phyloP scores from a whole-genome alignment of 768 basidiomycete genomes.

The Cystobasidium ongulense region DNA sequence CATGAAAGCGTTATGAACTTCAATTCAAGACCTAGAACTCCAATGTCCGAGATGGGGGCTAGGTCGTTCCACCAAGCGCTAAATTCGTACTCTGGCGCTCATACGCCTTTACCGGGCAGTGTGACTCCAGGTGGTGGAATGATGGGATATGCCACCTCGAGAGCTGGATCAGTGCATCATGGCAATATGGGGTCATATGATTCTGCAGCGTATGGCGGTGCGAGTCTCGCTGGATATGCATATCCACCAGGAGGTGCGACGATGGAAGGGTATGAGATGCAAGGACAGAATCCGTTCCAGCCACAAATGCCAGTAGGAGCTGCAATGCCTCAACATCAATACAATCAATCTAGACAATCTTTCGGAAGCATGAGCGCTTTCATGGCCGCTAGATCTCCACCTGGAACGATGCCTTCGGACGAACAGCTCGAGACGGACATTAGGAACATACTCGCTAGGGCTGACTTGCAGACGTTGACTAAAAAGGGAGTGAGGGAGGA shows the following conservation, averaged over 20 bases:
- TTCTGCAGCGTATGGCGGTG: background rate
- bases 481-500: slow-evolving; percentile 80
- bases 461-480: slow-evolving; percentile 81
- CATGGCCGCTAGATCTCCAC: background rate
- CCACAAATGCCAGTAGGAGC: background rate
- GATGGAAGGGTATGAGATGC: slow-evolving; percentile 22
- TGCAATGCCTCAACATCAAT: slow-evolving; percentile 36
- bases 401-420: slow-evolving; percentile 32
- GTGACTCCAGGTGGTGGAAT: background rate
- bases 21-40: slow-evolving; percentile 18
- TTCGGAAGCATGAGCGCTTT: slow-evolving; percentile 39
- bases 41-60: slow-evolving; percentile 21
- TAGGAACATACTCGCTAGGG: slow-evolving; percentile 61
- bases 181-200: background rate
- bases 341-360: slow-evolving; percentile 1
- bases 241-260: no score
- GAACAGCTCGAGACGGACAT: slow-evolving; percentile 49
- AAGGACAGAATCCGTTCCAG: slow-evolving; percentile 25
- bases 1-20: slow-evolving; percentile 31
- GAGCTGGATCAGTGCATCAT: slow-evolving; percentile 7
- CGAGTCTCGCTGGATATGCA: background rate
- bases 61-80: slow-evolving; percentile 26
- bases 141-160: slow-evolving; percentile 4
- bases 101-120: slow-evolving; percentile 10
- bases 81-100: slow-evolving; percentile 12